Conservation (phyloP, 352 stramenopile species). For the Phytophthora nicotianae region DNA sequence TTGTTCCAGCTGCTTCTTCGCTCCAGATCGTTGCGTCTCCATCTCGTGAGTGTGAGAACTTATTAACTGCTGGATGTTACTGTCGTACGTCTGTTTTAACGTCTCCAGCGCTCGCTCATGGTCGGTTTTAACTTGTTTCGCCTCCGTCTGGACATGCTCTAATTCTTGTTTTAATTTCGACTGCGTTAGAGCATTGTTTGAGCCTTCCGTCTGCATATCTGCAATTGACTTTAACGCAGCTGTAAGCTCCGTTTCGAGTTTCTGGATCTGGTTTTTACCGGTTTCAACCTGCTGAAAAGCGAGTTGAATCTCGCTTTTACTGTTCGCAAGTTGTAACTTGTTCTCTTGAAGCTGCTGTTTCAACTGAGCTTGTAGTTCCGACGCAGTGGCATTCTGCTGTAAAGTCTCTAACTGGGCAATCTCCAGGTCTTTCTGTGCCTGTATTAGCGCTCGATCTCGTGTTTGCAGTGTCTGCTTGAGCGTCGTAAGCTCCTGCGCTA, state of each 20-base stretch:
- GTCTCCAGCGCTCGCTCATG: conserved; percentile 16
- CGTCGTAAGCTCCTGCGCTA: conserved; percentile 46
- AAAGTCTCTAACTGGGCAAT: conserved; percentile 51
- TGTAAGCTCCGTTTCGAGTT: conserved; percentile 39
- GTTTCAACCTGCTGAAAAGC: conserved; percentile 33
- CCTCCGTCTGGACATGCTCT: conserved; percentile 31
- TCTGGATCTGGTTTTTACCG: conserved; percentile 38
- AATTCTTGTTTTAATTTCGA: conserved; percentile 34
- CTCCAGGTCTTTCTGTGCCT: conserved; percentile 49
- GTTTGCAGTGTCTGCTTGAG: conserved; percentile 46
- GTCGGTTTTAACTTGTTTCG: conserved; percentile 16
- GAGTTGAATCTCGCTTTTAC: conserved; percentile 34
- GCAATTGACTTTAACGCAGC: conserved; percentile 29
- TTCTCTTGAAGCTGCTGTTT: conserved; percentile 43
- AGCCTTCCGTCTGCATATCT: conserved; percentile 25
- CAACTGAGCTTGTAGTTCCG: conserved; percentile 42
- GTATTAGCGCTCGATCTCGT: conserved; percentile 46
- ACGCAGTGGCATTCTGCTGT: conserved; percentile 39
- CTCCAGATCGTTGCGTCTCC: conserved; percentile 15
- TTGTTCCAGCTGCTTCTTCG: conserved; percentile 24
- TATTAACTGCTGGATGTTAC: conserved; percentile 24
- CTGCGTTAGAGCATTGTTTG: conserved; percentile 12
- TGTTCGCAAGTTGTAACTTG: conserved; percentile 44
- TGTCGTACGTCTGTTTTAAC: conserved; percentile 30
- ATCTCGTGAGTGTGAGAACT: conserved; percentile 27